Evolutionary conservation across 2,329 filamentous ascomycete genomes (phyloP), one percentile per base, ranked within the genome.

Genomic region (Pyrenochaeta sp.): DNA sequence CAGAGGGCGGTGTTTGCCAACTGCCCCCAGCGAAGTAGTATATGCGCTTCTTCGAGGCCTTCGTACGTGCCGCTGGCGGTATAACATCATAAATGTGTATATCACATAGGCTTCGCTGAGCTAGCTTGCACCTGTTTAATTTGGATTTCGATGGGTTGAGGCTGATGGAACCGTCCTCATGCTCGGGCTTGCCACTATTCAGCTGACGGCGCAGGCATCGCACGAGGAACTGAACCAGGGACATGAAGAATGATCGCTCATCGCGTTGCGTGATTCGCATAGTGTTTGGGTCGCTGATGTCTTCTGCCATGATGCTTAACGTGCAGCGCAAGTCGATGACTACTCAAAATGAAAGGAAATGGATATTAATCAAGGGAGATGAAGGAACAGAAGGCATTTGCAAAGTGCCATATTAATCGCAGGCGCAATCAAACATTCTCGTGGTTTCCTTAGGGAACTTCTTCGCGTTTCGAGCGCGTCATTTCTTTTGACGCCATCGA

Each of bases 11-110:
- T 58, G 74, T 75, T 54, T 83, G 82, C 80, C 84, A 87, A 3
- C 82, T 82, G 6, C 84, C 84, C 1, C 84, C 85, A 0, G 77
- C 77, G 56, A 85, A 85, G 54, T 86, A 87, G 54, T 83, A 81
- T 20, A 87, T 71, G 4, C 75, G 67, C 55, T 72, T 76, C 18
- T 50, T 66, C 11, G 52, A 50, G 21, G 50, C 46, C 37, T 57
- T 57, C 4, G 45, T 36, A 0, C 47, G 10, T 14, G 51, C 42
- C 1, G 54, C 59, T 2, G 66, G 66, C 4, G 73, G 58, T 9
- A 61, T 40, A 4, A 82, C 54, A 44, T 82, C 79, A 68, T 83
- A 83, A 17, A 82, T 69, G 58, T 76, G 76, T 11, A 82, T 76
- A 40, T 72, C 77, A 35, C 77, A 75, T 11, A 80, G 72, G 41